Evolutionary conservation across 2,329 filamentous ascomycete genomes (phyloP).

Genomic region (Meredithiella fracta): DNA sequence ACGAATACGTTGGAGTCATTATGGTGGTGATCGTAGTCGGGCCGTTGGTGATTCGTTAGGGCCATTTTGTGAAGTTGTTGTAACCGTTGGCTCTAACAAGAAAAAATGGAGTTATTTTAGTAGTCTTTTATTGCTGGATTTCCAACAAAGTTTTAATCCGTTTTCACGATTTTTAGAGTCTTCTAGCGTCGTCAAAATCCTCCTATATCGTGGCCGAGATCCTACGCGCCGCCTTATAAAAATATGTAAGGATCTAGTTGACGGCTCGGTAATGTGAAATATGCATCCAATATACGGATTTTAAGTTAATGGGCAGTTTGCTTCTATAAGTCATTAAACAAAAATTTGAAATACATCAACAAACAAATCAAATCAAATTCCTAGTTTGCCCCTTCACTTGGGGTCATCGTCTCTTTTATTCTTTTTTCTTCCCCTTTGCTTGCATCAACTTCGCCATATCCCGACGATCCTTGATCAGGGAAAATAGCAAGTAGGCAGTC

Average conservation of each 20-base stretch:
- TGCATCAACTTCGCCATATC: neutral
- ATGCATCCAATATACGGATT: neutral
- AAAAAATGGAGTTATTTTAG: no score
- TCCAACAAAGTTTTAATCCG: no score
- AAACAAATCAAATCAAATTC: neutral
- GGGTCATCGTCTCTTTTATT: neutral
- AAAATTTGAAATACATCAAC: neutral
- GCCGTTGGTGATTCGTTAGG: neutral
- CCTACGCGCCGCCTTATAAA: no score
- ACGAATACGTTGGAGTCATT: no score
- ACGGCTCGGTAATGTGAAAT: no score
- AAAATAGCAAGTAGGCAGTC: neutral
- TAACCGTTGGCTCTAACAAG: no score
- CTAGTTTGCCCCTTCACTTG: neutral
- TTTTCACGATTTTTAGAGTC: no score
- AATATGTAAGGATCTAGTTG: no score
- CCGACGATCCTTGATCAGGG: neutral
- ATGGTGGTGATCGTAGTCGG: no score
- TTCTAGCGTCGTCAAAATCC: no score
- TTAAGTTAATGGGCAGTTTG: neutral
- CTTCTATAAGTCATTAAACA: neutral
- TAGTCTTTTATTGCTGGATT: no score
- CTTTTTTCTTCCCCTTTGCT: neutral
- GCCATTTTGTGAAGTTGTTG: neutral
- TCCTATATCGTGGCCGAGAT: no score